phyloP scores from a whole-genome alignment of 352 stramenopile genomes.

The Phytopythium montanum region DNA sequence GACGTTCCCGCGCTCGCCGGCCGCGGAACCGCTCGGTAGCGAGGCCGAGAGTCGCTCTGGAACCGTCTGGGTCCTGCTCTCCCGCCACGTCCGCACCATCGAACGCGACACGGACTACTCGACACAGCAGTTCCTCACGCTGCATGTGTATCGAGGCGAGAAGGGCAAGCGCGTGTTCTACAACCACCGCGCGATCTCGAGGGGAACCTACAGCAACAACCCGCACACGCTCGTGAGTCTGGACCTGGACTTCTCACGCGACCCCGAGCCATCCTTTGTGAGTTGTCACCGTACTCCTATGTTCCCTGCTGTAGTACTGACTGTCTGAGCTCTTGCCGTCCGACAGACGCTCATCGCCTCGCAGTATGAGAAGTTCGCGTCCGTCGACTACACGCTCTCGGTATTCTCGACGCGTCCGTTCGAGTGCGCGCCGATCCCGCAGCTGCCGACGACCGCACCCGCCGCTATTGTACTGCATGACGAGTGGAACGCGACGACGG shows the following conservation, averaged over 20 bases:
- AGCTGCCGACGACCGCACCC: slow-evolving; percentile 29
- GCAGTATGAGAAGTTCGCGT: slow-evolving; percentile 90
- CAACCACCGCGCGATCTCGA: slow-evolving; percentile 72
- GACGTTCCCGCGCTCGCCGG: slow-evolving; percentile 35
- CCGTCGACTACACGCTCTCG: slow-evolving; percentile 86
- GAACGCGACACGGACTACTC: slow-evolving; percentile 55
- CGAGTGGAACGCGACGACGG: slow-evolving; percentile 37
- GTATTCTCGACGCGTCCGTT: slow-evolving; percentile 85
- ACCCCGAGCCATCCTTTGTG: slow-evolving; percentile 56
- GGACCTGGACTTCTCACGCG: slow-evolving; percentile 56
- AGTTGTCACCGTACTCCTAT: slow-evolving; percentile 13
- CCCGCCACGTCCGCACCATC: slow-evolving; percentile 87
- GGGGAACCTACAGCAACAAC: slow-evolving; percentile 92
- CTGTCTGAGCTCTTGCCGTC: background rate
- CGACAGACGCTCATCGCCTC: slow-evolving; percentile 87
- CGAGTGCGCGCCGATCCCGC: slow-evolving; percentile 45
- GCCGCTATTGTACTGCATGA: slow-evolving; percentile 39
- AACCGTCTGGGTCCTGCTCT: slow-evolving; percentile 91
- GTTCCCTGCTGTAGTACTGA: background rate
- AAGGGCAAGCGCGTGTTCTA: slow-evolving; percentile 75
- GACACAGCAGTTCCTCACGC: slow-evolving; percentile 81
- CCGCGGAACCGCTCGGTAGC: slow-evolving; percentile 6
- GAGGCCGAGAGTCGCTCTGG: slow-evolving; percentile 12
- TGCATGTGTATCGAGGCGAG: slow-evolving; percentile 86
- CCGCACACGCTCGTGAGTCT: slow-evolving; percentile 89